Evolutionary conservation across 1,284 basidiomycete genomes (phyloP), one percentile per base, ranked within the genome.

Genomic region (Cystobasidiaceae sp.): DNA sequence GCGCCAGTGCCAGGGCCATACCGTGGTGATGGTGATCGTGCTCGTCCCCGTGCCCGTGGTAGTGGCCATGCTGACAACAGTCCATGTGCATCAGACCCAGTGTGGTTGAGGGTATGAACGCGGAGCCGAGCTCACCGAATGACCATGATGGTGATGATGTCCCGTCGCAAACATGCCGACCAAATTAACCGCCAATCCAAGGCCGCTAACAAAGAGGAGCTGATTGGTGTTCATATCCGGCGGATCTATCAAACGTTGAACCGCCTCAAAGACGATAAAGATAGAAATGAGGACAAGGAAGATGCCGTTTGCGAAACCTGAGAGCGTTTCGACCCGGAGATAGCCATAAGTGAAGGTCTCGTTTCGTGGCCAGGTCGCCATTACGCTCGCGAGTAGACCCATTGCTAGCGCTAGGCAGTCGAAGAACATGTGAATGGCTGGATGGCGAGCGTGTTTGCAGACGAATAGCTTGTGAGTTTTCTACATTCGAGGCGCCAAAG

Each of bases 91-190:
- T 77, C 71, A 81, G 82, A 9, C 74, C 74, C 71, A 68, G 55
- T 54, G 57, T 49, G 74, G 68, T 17, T 48, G 23, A 56, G 27
- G 54, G 15, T 33, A 34, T 44, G 21, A 61, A 41, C 32, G 7
- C 11, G 34, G 30, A 30, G 37, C 37, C 19, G 3, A 28, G 44
- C 75, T 78, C 59, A 83, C 80, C 46, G 75, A 70, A 39, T 73
- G 71, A 0, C 69, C 70, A 51, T 75, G 75, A 44, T 56, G n/a
- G 25, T 74, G 69, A 50, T 76, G 73, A 52, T 73, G 68, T 6
- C 96, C 96, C 81, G 96, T 99, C 0, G 96, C 96, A 77, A 93
- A 93, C 93, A 99, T 97, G 32, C 96, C 96, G 73, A 97, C 97
- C 30, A 99, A 78, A 76, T 99, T 99, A 64, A 99, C 93, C 0